Evolutionary conservation across 495 filamentous ascomycete genomes (phyloP).

Genomic region (Aspergillus sclerotioniger): DNA sequence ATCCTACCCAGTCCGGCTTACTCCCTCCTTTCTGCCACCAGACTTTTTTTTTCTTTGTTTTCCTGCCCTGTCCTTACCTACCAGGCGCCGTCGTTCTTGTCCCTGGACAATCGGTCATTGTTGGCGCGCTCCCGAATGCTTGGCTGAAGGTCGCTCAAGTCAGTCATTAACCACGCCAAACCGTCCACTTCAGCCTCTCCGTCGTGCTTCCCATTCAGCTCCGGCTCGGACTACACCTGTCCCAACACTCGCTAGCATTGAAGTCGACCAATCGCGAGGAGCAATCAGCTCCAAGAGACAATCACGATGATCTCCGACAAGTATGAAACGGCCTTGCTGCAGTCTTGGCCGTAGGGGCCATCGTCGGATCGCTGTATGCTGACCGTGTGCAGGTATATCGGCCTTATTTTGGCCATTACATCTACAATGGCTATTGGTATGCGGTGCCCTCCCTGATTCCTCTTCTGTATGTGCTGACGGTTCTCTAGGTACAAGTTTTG

Average conservation of each 20-base stretch:
- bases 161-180: neutral
- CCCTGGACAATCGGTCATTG: constrained; percentile 11
- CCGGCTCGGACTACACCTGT: constrained; percentile 5
- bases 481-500: constrained; percentile 76
- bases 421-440: constrained; percentile 93
- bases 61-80: neutral
- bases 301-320: constrained; percentile 80
- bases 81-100: constrained; percentile 8
- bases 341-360: neutral
- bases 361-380: constrained; percentile 26
- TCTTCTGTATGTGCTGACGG: constrained; percentile 17
- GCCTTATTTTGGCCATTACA: constrained; percentile 80
- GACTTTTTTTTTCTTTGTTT: constrained; percentile 7
- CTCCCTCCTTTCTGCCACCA: constrained; percentile 18
- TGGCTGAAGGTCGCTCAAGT: constrained; percentile 11
- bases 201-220: constrained; percentile 6
- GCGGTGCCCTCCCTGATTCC: constrained; percentile 18
- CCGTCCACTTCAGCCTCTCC: constrained; percentile 11
- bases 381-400: constrained; percentile 71
- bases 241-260: constrained; percentile 33
- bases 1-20: constrained; percentile 9
- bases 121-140: constrained; percentile 20
- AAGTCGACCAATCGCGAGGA: constrained; percentile 37
- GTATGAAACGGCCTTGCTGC: constrained; percentile 49
- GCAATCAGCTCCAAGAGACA: constrained; percentile 42